These are phyloP conservation scores for Ceratocystis smalleyi DNA, from an alignment of 2,329 filamentous ascomycete genomes.

Conservation along the genomic window DNA sequence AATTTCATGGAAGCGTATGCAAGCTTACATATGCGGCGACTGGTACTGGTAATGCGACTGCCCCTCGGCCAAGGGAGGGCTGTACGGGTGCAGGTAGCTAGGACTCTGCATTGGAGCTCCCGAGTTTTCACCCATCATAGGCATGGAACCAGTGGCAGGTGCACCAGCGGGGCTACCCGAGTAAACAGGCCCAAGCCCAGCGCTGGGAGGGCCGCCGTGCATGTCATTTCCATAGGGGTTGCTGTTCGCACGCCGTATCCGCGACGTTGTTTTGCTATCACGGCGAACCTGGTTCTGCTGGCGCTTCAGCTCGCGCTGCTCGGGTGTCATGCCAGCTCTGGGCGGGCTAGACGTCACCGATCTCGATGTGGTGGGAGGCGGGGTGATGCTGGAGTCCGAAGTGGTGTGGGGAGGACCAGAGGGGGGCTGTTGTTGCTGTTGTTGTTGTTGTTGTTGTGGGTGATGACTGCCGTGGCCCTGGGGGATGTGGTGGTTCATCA, in stretches of 20 bases:
- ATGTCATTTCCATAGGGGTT: slow-evolving; percentile 29
- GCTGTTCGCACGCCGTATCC: slow-evolving; percentile 37
- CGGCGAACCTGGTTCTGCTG: slow-evolving; percentile 44
- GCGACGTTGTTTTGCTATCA: slow-evolving; percentile 38
- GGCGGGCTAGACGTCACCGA: slow-evolving; percentile 45
- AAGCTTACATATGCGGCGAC: slow-evolving; percentile 11
- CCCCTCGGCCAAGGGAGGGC: slow-evolving; percentile 32
- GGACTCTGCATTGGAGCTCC: slow-evolving; percentile 29
- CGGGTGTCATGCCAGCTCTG: slow-evolving; percentile 36
- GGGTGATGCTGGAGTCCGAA: slow-evolving; percentile 35
- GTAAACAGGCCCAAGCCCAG: slow-evolving; percentile 13
- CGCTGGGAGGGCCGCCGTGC: slow-evolving; percentile 29
- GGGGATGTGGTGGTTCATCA: slow-evolving; percentile 12
- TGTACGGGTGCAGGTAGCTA: slow-evolving; percentile 37
- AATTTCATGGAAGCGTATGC: not conserved
- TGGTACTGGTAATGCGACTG: slow-evolving; percentile 19
- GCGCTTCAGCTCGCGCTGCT: slow-evolving; percentile 47
- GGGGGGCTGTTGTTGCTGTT: slow-evolving; percentile 2
- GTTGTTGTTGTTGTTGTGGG: not conserved
- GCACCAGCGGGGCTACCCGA: slow-evolving; percentile 22
- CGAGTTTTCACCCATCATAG: slow-evolving; percentile 34
- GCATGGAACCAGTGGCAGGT: slow-evolving; percentile 34
- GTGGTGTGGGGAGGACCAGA: slow-evolving; percentile 15
- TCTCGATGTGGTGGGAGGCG: slow-evolving; percentile 33
- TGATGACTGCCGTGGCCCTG: not conserved